Evolutionary conservation across 2,329 filamentous ascomycete genomes (phyloP).

Genomic region (Colletotrichum lentis): DNA sequence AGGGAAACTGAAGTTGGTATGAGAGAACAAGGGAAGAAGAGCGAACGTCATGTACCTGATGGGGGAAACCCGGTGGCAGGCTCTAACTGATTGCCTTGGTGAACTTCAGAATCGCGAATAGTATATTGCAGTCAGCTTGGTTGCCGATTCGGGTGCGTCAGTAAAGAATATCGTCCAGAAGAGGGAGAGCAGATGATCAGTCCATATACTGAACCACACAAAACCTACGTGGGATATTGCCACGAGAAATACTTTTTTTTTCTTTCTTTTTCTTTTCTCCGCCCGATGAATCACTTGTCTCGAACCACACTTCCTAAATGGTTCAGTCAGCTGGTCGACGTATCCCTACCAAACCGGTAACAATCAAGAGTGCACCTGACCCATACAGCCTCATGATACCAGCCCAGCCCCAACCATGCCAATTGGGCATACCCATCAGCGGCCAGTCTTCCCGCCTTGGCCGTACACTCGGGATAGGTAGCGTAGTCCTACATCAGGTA

Average conservation of each 20-base stretch:
- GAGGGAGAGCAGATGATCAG: background rate
- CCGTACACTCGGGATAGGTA: background rate
- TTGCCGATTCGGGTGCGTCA: too few relatives aligned
- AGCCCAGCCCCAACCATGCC: slow-evolving; percentile 8
- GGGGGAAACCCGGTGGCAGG: background rate
- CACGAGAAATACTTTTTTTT: background rate
- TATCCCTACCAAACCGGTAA: too few relatives aligned
- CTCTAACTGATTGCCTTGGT: background rate
- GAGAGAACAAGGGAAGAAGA: too few relatives aligned
- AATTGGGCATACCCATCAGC: background rate
- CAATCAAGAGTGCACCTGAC: slow-evolving; percentile 32
- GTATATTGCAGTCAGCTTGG: background rate
- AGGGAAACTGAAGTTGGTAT: background rate
- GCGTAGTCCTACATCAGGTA: background rate
- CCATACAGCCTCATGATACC: slow-evolving; percentile 36
- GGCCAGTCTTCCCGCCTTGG: background rate
- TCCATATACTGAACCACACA: too few relatives aligned
- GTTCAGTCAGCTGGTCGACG: slow-evolving; percentile 24
- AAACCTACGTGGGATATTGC: background rate
- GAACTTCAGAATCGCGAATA: background rate
- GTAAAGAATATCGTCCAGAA: background rate
- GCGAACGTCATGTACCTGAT: background rate
- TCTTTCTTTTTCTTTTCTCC: too few relatives aligned
- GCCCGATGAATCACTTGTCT: too few relatives aligned
- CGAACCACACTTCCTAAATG: background rate